These are phyloP conservation scores for Aspergillus ochraceus DNA, from an alignment of 2,329 filamentous ascomycete genomes.

Conservation along the genomic window DNA sequence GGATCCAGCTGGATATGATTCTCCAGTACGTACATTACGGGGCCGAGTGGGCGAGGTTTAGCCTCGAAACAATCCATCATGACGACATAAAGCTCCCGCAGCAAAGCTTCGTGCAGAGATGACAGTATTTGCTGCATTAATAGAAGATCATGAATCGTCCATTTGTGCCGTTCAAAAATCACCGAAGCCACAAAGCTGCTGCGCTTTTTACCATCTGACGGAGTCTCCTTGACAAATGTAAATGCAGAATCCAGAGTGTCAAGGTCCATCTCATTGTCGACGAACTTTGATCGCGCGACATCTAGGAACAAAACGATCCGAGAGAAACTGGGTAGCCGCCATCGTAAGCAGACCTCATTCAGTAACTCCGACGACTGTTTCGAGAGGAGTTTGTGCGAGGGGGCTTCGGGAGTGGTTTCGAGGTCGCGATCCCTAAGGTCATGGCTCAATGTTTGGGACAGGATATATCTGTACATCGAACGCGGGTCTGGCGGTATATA, in stretches of 20 bases:
- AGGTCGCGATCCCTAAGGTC: constrained; percentile 58
- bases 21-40: constrained; percentile 77
- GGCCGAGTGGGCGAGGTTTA: constrained; percentile 80
- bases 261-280: constrained; percentile 77
- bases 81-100: constrained; percentile 85
- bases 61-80: constrained; percentile 84
- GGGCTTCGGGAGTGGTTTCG: constrained; percentile 50
- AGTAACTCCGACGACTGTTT: constrained; percentile 79
- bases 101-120: constrained; percentile 74
- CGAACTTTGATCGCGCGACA: constrained; percentile 79
- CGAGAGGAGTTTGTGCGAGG: constrained; percentile 60
- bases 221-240: constrained; percentile 73
- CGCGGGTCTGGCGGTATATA: constrained; percentile 87
- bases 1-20: constrained; percentile 79
- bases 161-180: constrained; percentile 60
- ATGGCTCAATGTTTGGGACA: constrained; percentile 70
- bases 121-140: constrained; percentile 74
- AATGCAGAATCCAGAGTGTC: constrained; percentile 83
- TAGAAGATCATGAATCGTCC: constrained; percentile 69
- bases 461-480: constrained; percentile 77
- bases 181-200: constrained; percentile 50
- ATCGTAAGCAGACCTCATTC: constrained; percentile 80
- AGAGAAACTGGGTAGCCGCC: constrained; percentile 83
- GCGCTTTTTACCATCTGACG: constrained; percentile 59
- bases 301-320: constrained; percentile 80